Conservation (phyloP, 164 flowering plant species). For the Umbellularia californica region DNA sequence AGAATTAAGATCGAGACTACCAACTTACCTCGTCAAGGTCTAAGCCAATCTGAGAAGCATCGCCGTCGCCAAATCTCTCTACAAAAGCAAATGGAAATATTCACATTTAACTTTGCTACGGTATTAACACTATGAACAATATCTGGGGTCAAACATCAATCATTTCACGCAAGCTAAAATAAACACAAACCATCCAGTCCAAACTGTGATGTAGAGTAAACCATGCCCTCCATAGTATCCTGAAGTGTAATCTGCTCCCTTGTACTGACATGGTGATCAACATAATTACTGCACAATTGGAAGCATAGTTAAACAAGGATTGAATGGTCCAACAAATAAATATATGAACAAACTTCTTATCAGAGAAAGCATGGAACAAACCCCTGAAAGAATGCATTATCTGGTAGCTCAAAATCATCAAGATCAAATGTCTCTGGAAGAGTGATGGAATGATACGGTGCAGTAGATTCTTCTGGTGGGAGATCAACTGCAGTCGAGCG, state of each 20-base stretch:
- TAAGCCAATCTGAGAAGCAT: conserved; percentile 78
- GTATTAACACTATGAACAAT: not conserved
- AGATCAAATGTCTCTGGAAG: conserved; percentile 99
- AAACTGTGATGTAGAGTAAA: conserved; percentile 83
- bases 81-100: conserved; percentile 11
- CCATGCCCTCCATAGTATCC: conserved; percentile 87
- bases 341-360: not conserved
- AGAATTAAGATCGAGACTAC: not conserved
- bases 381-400: conserved; percentile 73
- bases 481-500: conserved; percentile 97
- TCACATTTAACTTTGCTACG: not conserved
- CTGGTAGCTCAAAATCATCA: conserved; percentile 99
- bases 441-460: conserved; percentile 96
- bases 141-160: not conserved
- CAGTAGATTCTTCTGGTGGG: conserved; percentile 97
- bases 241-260: conserved; percentile 97
- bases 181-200: conserved; percentile 84
- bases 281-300: conserved; percentile 68
- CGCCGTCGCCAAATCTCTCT: conserved; percentile 99
- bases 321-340: not conserved
- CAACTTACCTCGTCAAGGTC: conserved; percentile 87
- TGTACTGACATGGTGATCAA: conserved; percentile 93
- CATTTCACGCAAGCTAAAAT: not conserved
- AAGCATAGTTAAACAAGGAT: conserved; percentile 5
- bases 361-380: conserved; percentile 30